Conservation (phyloP, 1,284 basidiomycete species). For the Pholiota adiposa region DNA sequence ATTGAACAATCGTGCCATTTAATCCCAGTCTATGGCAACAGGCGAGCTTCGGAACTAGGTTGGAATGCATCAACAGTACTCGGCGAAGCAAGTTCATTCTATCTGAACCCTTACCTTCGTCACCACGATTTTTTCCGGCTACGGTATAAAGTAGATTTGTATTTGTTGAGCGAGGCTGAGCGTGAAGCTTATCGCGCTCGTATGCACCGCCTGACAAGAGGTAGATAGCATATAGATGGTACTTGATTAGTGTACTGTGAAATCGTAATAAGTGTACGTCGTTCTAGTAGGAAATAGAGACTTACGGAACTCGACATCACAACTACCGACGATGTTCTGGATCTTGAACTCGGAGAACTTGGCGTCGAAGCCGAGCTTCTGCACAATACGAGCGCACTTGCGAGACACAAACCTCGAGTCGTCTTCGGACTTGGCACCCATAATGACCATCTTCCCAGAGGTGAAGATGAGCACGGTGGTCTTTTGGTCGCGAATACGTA, state of each 20-base stretch:
- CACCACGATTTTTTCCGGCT: slow-evolving; percentile 25
- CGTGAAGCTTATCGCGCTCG: no score
- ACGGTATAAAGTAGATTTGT: slow-evolving; percentile 5
- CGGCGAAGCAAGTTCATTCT: slow-evolving; percentile 15
- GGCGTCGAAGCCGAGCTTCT: slow-evolving; percentile 99
- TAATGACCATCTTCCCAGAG: slow-evolving; percentile 99
- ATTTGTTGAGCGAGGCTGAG: no score
- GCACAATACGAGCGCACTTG: slow-evolving; percentile 99
- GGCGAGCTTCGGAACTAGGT: background rate
- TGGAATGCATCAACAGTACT: slow-evolving; percentile 19
- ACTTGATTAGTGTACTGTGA: no score
- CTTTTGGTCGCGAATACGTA: slow-evolving; percentile 99
- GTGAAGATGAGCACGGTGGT: slow-evolving; percentile 99
- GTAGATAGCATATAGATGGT: no score
- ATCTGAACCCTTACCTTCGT: slow-evolving; percentile 27
- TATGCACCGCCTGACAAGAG: no score
- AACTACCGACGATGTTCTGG: slow-evolving; percentile 98
- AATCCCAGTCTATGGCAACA: slow-evolving; percentile 13
- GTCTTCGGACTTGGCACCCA: slow-evolving; percentile 98
- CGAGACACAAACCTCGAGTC: slow-evolving; percentile 96
- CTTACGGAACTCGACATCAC: slow-evolving; percentile 89
- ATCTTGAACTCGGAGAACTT: slow-evolving; percentile 99
- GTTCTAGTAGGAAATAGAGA: background rate
- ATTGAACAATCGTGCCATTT: slow-evolving; percentile 6
- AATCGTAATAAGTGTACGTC: no score